Evolutionary conservation across 2,329 filamentous ascomycete genomes (phyloP), one percentile per base, ranked within the genome.

Genomic region (Venturia oleaginea): DNA sequence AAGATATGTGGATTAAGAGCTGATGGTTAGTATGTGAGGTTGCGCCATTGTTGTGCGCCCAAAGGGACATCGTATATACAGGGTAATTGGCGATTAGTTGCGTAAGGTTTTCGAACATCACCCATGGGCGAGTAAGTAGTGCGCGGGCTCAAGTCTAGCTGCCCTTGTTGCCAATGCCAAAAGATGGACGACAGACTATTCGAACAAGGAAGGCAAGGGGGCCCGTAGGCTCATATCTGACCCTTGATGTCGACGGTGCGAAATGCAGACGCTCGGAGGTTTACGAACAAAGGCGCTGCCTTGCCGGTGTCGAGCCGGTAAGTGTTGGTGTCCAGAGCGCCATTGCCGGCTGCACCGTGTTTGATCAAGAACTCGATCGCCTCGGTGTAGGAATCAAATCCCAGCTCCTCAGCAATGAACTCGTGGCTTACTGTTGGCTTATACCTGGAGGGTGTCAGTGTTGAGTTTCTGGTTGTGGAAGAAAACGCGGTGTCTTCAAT

Each of bases 161-260:
- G 43, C 43, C 43, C 51, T 32, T 57, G 17, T 34, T 57, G 51
- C 30, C 51, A 34, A 8, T 32, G 27, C 51, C 51, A 57, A 34
- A 55, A 57, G 27, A 34, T 34, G 51, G 15, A 30, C 27, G 17
- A 34, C 30, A 34, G 19, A n/a, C n/a, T 57, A 34, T 34, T 34
- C 27, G 30, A 34, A 22, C 51, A 43, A 62, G 42, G 27, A 30
- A 57, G 30, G 51, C 30, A 57, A 57, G 17, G 61, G 38, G 43
- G 40, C 43, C 40, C 42, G 4, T 30, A 30, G 40, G 48, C 59
- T 88, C 80, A 94, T 73, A 97, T 96, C 79, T 97, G 93, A 72
- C 93, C 92, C 80, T 97, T 97, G 81, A 97, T 95, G 79, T 97
- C 92, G 81, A 97, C 89, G 74, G 87, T 88, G 72, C 86, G 84